phyloP scores from a whole-genome alignment of 768 basidiomycete species.

The Mycena crocata region DNA sequence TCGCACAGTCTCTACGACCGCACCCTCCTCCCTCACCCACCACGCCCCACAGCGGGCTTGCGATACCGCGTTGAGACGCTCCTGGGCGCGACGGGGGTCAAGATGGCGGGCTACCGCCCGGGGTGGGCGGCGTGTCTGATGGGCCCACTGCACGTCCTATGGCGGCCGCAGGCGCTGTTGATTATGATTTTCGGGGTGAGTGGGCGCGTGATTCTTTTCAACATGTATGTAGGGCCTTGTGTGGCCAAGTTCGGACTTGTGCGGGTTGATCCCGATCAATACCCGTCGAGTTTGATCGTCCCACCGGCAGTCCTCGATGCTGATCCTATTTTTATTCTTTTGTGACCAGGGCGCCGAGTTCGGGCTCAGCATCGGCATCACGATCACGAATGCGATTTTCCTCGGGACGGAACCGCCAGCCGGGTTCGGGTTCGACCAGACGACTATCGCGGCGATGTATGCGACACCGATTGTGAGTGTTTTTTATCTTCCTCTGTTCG shows the following conservation, averaged over 20 bases:
- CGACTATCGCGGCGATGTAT: slow-evolving; percentile 55
- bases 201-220: no score
- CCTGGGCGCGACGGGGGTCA: slow-evolving; percentile 62
- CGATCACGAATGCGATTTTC: slow-evolving; percentile 65
- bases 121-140: slow-evolving; percentile 43
- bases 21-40: slow-evolving; percentile 55
- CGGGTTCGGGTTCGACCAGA: slow-evolving; percentile 59
- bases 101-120: slow-evolving; percentile 59
- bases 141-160: slow-evolving; percentile 50
- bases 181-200: slow-evolving; percentile 51
- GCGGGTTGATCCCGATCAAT: neutral
- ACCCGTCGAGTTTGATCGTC: neutral
- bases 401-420: slow-evolving; percentile 57
- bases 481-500: neutral
- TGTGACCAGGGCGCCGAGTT: slow-evolving; percentile 50
- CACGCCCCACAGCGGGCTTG: slow-evolving; percentile 49
- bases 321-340: neutral
- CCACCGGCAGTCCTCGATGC: slow-evolving; percentile 14
- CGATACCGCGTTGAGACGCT: slow-evolving; percentile 63
- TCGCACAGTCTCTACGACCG: slow-evolving; percentile 69
- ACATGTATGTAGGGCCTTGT: no score
- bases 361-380: slow-evolving; percentile 54
- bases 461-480: slow-evolving; percentile 56
- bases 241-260: no score
- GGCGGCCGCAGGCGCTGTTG: slow-evolving; percentile 57